Evolutionary conservation across 2,329 filamentous ascomycete species (phyloP).

Genomic region (Claviceps sorghi): DNA sequence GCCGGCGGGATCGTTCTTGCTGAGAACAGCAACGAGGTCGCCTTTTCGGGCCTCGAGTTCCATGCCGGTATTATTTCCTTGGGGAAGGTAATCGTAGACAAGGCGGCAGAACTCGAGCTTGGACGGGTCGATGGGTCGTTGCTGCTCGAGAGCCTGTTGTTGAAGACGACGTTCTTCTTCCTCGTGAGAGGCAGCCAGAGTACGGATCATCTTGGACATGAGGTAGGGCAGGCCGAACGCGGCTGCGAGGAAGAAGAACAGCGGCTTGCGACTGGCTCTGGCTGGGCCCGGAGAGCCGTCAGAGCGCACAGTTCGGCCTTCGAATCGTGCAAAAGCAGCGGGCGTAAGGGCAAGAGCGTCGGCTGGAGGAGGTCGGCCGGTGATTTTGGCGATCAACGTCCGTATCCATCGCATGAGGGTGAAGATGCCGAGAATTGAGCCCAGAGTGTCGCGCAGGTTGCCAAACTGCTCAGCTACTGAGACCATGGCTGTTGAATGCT

Average conservation of each 20-base stretch:
- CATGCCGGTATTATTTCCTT: conserved; percentile 46
- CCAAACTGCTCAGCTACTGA: conserved; percentile 96
- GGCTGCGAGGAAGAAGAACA: conserved; percentile 87
- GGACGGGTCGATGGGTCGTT: conserved; percentile 58
- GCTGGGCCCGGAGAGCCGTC: conserved; percentile 51
- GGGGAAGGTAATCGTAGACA: conserved; percentile 84
- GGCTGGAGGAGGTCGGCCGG: conserved; percentile 76
- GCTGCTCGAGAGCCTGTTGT: conserved; percentile 34
- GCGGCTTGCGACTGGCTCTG: conserved; percentile 81
- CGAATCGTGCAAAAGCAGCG: conserved; percentile 78
- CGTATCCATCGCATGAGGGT: conserved; percentile 90
- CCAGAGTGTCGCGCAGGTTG: conserved; percentile 81
- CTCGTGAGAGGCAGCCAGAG: conserved; percentile 71
- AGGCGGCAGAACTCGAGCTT: conserved; percentile 96
- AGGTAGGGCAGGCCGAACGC: conserved; percentile 93
- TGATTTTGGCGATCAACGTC: conserved; percentile 80
- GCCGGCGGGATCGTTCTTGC: conserved; percentile 82
- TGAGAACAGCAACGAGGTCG: conserved; percentile 84
- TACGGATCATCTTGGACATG: conserved; percentile 88
- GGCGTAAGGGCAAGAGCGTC: conserved; percentile 79
- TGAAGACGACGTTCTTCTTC: conserved; percentile 54
- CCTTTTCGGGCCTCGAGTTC: conserved; percentile 90
- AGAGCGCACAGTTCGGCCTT: conserved; percentile 47
- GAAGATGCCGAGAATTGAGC: conserved; percentile 88
- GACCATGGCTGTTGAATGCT: conserved; percentile 60